Percentiles rank a stretch among this genome's conserved stretches.
These are phyloP conservation scores for Pleurotus platypus DNA, from an alignment of 768 basidiomycete species.

Conservation along the genomic window DNA sequence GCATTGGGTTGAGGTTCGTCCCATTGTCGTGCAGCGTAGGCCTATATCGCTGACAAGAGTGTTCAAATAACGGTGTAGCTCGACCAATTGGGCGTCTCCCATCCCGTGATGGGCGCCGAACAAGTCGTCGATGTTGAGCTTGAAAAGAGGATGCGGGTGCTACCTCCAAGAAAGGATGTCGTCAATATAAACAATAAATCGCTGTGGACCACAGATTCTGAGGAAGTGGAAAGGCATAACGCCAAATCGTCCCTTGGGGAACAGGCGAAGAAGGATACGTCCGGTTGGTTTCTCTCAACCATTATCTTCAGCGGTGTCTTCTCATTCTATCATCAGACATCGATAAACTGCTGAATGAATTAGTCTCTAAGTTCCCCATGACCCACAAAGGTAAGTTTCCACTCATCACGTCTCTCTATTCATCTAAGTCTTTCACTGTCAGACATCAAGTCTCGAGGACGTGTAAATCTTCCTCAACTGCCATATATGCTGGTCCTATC, in stretches of 20 bases:
- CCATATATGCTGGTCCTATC: slow-evolving; percentile 38
- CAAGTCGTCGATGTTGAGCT: slow-evolving; percentile 53
- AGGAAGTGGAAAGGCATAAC: background rate
- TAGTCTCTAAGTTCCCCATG: slow-evolving; percentile 39
- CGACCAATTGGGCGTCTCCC: slow-evolving; percentile 30
- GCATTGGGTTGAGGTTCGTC: slow-evolving; percentile 53
- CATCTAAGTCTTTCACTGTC: background rate
- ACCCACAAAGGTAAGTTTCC: slow-evolving; percentile 31
- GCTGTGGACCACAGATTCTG: slow-evolving; percentile 30
- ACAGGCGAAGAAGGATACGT: too few relatives aligned
- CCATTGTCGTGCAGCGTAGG: background rate
- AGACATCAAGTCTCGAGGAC: slow-evolving; percentile 22
- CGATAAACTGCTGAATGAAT: slow-evolving; percentile 20
- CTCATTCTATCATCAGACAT: background rate
- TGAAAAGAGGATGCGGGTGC: slow-evolving; percentile 40
- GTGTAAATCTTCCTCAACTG: slow-evolving; percentile 12
- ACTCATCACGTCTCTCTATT: background rate
- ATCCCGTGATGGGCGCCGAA: slow-evolving; percentile 39
- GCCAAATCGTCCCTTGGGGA: too few relatives aligned
- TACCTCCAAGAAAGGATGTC: slow-evolving; percentile 28
- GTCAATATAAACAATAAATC: slow-evolving; percentile 26
- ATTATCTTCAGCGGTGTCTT: too few relatives aligned
- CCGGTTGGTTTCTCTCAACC: too few relatives aligned
- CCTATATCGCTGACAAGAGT: background rate
- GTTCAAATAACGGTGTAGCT: slow-evolving; percentile 24